Conservation (phyloP, 768 basidiomycete genomes). For the Suillus sp. region DNA sequence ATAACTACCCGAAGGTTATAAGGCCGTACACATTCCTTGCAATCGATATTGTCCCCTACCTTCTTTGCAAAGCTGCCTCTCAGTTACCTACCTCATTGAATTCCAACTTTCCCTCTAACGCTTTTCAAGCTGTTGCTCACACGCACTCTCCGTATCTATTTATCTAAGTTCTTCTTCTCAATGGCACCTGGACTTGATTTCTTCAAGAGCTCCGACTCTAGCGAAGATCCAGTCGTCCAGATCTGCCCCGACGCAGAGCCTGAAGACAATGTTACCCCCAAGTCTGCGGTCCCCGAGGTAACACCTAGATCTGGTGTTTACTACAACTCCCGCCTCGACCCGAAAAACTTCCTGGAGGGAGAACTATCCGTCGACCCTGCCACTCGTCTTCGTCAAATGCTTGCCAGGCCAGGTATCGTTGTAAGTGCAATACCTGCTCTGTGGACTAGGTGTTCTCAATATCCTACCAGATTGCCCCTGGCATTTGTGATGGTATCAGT, state of each 20-base stretch:
- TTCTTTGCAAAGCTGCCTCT: background rate
- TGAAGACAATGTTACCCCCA: background rate
- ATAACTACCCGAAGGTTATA: slow-evolving; percentile 23
- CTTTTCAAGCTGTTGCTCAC: slow-evolving; percentile 13
- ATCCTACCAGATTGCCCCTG: slow-evolving; percentile 61
- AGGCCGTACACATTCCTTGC: slow-evolving; percentile 10
- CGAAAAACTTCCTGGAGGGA: slow-evolving; percentile 67
- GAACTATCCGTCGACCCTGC: slow-evolving; percentile 69
- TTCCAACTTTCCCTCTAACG: slow-evolving; percentile 23
- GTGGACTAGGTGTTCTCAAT: slow-evolving; percentile 9
- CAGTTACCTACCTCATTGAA: background rate
- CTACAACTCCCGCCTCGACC: slow-evolving; percentile 69
- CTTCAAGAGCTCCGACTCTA: slow-evolving; percentile 25
- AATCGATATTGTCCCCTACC: slow-evolving; percentile 17
- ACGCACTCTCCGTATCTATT: slow-evolving; percentile 11
- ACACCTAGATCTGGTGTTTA: slow-evolving; percentile 40
- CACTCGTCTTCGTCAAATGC: slow-evolving; percentile 70
- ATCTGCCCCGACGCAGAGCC: slow-evolving; percentile 13
- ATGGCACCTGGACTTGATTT: slow-evolving; percentile 39
- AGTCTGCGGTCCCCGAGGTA: slow-evolving; percentile 15
- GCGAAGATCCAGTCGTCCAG: background rate
- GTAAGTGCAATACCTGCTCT: slow-evolving; percentile 42
- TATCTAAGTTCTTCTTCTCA: slow-evolving; percentile 10
- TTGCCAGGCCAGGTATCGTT: slow-evolving; percentile 73
- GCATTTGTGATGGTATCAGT: slow-evolving; percentile 79